These are phyloP conservation scores for Ceriops tagal DNA, from an alignment of 345 rosid species.

Conservation along the genomic window DNA sequence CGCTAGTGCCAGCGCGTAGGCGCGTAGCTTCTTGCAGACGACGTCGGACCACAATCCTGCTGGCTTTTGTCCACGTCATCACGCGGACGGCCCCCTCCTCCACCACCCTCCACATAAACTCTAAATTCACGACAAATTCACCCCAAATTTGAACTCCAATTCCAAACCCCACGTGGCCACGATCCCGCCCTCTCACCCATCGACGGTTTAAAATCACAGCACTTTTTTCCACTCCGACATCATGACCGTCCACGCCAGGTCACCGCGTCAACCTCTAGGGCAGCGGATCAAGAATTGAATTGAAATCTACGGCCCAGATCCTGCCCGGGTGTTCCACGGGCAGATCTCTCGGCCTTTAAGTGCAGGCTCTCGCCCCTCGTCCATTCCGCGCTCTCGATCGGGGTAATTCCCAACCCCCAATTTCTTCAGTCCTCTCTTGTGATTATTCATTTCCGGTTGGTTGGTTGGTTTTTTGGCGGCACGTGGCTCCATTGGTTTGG, in stretches of 20 bases:
- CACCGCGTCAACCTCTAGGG: constrained; percentile 34
- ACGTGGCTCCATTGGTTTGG: constrained; percentile 11
- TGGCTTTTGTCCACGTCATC: constrained; percentile 44
- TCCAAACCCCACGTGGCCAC: neutral
- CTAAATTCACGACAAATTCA: constrained; percentile 46
- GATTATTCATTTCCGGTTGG: neutral
- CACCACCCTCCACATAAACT: constrained; percentile 12
- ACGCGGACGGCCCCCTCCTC: constrained; percentile 10
- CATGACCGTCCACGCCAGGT: constrained; percentile 44
- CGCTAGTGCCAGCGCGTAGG: constrained; percentile 30
- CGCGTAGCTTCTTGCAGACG: constrained; percentile 20
- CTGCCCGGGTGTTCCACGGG: constrained; percentile 42
- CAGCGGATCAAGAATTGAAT: constrained; percentile 18
- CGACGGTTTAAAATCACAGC: constrained; percentile 3
- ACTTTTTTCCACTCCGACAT: constrained; percentile 26
- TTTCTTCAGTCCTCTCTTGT: constrained; percentile 11
- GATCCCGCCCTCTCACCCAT: constrained; percentile 8
- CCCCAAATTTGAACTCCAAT: constrained; percentile 34
- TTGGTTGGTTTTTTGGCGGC: neutral
- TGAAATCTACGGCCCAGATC: constrained; percentile 16
- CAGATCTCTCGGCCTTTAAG: constrained; percentile 62
- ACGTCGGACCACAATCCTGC: constrained; percentile 32
- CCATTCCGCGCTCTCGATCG: constrained; percentile 38
- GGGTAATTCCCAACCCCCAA: constrained; percentile 19
- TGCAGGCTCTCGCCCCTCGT: constrained; percentile 31